Percentiles rank a stretch among this genome's conserved stretches.
These are phyloP conservation scores for Iberis amara DNA, from an alignment of 441 rosid species.

Conservation along the genomic window DNA sequence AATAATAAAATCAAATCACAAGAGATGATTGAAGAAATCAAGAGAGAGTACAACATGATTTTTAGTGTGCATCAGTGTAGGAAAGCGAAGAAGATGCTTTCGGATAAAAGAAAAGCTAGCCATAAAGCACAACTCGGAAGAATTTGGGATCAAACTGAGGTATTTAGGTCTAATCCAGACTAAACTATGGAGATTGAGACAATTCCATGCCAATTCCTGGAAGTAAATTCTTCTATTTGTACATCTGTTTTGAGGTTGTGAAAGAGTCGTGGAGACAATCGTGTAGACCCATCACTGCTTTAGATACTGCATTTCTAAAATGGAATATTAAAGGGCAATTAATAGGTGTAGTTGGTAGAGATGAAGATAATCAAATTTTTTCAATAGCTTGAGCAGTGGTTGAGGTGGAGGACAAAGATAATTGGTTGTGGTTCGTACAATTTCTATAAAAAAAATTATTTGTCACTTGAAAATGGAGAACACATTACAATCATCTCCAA, in stretches of 20 bases:
- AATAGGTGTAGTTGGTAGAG: neutral
- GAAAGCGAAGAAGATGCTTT: too few relatives aligned
- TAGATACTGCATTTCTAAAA: neutral
- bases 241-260: neutral
- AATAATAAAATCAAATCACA: neutral
- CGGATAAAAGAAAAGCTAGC: neutral
- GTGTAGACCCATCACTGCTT: neutral
- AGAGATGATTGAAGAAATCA: neutral
- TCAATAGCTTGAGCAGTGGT: slow-evolving; percentile 1
- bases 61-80: neutral
- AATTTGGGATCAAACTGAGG: neutral
- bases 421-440: too few relatives aligned
- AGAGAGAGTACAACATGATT: neutral
- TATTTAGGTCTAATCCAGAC: neutral
- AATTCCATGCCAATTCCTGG: neutral
- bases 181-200: neutral
- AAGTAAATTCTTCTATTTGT: neutral
- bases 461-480: too few relatives aligned
- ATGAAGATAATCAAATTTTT: neutral
- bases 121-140: neutral
- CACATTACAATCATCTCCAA: too few relatives aligned
- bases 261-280: neutral
- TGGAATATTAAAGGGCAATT: neutral
- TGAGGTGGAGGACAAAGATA: too few relatives aligned
- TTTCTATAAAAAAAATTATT: too few relatives aligned